Percentiles rank a stretch among this genome's conserved stretches.
These are phyloP conservation scores for Psidium guajava DNA, from an alignment of 345 rosid genomes.

Conservation along the genomic window DNA sequence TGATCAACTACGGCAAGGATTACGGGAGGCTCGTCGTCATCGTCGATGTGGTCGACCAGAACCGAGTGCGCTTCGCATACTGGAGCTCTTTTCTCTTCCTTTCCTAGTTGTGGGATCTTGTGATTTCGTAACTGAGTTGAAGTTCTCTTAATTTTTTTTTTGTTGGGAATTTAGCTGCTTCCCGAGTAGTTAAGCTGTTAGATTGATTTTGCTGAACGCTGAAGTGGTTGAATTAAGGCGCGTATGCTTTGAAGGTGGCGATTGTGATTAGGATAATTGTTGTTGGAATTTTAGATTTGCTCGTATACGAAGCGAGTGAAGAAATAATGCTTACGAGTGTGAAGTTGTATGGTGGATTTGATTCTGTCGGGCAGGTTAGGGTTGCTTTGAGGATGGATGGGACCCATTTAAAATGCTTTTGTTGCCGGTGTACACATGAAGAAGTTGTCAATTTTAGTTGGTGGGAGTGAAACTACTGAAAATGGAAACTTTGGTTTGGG, in stretches of 20 bases:
- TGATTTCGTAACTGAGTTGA: not conserved
- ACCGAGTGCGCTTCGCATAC: slow-evolving; percentile 32
- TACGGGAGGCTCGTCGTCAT: slow-evolving; percentile 82
- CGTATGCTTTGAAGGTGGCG: too few relatives aligned
- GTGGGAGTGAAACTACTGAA: not conserved
- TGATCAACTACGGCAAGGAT: slow-evolving; percentile 81
- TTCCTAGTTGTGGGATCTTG: not conserved
- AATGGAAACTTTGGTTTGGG: not conserved
- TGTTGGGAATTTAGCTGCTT: too few relatives aligned
- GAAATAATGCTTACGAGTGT: not conserved
- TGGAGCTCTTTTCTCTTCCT: not conserved
- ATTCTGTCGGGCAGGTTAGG: not conserved
- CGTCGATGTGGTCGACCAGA: slow-evolving; percentile 86
- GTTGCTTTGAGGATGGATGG: not conserved
- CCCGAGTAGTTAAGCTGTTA: too few relatives aligned
- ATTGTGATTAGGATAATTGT: too few relatives aligned
- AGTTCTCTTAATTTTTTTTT: not conserved
- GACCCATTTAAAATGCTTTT: not conserved
- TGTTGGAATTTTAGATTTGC: too few relatives aligned
- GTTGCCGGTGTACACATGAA: not conserved
- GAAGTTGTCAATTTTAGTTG: not conserved
- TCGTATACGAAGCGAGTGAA: too few relatives aligned
- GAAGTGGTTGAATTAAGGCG: too few relatives aligned
- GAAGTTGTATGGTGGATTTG: not conserved
- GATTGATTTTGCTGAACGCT: too few relatives aligned